phyloP scores from a whole-genome alignment of 352 stramenopile species.

The Globisporangium yorkense region DNA sequence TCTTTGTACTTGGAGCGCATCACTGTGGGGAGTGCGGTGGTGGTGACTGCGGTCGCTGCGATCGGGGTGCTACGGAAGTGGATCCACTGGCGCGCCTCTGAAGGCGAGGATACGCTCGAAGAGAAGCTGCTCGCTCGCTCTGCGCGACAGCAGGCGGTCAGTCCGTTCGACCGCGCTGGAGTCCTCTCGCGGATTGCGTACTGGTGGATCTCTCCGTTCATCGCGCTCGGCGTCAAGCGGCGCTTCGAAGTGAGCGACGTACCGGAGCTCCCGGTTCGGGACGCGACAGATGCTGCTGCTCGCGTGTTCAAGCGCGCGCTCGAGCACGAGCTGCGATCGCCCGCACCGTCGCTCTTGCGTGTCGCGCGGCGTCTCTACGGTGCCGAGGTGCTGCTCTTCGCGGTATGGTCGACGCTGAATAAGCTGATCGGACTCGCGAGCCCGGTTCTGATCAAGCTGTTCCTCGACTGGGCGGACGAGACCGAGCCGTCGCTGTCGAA shows the following conservation, averaged over 20 bases:
- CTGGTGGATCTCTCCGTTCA: slow-evolving; percentile 60
- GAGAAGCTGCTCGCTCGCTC: neutral
- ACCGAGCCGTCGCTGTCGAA: slow-evolving; percentile 24
- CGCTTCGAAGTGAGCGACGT: slow-evolving; percentile 62
- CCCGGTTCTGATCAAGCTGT: slow-evolving; percentile 74
- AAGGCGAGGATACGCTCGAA: neutral
- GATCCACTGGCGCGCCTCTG: neutral
- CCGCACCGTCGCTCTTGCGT: slow-evolving; percentile 44
- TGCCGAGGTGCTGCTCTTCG: slow-evolving; percentile 47
- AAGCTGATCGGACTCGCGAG: slow-evolving; percentile 62
- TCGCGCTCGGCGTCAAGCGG: slow-evolving; percentile 36
- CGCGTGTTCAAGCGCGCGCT: slow-evolving; percentile 37
- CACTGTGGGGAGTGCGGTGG: neutral
- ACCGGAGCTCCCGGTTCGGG: slow-evolving; percentile 36
- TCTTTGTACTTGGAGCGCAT: neutral
- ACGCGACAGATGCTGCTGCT: slow-evolving; percentile 43
- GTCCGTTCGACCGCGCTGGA: slow-evolving; percentile 44
- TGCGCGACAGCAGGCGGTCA: slow-evolving; percentile 3
- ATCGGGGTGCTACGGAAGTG: slow-evolving; percentile 12
- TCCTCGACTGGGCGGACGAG: slow-evolving; percentile 65
- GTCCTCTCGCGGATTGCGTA: slow-evolving; percentile 63
- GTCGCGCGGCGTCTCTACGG: slow-evolving; percentile 50
- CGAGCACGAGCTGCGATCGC: slow-evolving; percentile 22
- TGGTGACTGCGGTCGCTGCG: neutral
- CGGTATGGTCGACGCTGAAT: slow-evolving; percentile 63